phyloP scores from a whole-genome alignment of 177 flowering plant species.

The Vitis hybrid region DNA sequence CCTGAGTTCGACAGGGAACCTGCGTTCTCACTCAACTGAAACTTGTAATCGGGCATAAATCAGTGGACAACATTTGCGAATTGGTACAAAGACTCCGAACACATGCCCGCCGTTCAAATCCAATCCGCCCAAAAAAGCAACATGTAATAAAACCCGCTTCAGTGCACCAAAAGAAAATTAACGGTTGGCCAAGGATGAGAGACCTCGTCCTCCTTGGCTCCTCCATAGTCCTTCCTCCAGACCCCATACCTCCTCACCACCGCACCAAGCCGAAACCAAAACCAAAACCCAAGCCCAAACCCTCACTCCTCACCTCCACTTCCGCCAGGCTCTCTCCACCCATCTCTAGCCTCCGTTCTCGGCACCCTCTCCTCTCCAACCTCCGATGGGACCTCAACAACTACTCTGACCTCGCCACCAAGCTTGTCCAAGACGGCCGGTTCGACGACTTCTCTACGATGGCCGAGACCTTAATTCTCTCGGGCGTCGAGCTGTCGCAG shows the following conservation, averaged over 20 bases:
- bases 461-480: slow-evolving; percentile 43
- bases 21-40: too few relatives aligned
- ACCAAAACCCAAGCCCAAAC: slow-evolving; percentile 13
- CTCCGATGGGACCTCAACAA: slow-evolving; percentile 27
- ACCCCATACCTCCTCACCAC: slow-evolving; percentile 15
- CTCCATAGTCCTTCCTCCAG: slow-evolving; percentile 27
- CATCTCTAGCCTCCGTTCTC: slow-evolving; percentile 16
- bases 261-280: slow-evolving; percentile 14
- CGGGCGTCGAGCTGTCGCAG: slow-evolving; percentile 27
- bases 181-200: slow-evolving; percentile 49
- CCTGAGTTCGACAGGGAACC: too few relatives aligned
- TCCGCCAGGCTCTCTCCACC: slow-evolving; percentile 18
- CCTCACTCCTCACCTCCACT: slow-evolving; percentile 16
- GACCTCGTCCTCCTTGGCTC: slow-evolving; percentile 43
- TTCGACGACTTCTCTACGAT: slow-evolving; percentile 52
- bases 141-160: background rate
- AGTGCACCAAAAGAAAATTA: slow-evolving; percentile 1
- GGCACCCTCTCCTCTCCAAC: slow-evolving; percentile 22
- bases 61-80: too few relatives aligned
- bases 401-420: slow-evolving; percentile 57
- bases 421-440: slow-evolving; percentile 56
- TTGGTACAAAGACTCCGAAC: too few relatives aligned
- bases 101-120: too few relatives aligned
- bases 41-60: too few relatives aligned
- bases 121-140: too few relatives aligned